Evolutionary conservation across 2,329 filamentous ascomycete species (phyloP).

Genomic region (Arthroderma uncinatum): DNA sequence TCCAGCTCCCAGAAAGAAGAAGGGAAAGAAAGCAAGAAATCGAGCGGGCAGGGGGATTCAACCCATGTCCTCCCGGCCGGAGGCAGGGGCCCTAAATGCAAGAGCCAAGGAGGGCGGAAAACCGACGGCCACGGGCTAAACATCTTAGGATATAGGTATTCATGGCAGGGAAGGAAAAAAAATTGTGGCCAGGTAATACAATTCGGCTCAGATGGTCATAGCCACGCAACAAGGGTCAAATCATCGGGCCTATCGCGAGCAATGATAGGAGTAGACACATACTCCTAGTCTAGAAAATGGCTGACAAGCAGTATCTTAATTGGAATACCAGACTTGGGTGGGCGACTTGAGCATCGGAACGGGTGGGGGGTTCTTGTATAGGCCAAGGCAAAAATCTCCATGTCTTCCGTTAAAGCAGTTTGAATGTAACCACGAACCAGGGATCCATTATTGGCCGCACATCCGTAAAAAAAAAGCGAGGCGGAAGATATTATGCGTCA

Average conservation of each 20-base stretch:
- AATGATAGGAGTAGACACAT: not conserved
- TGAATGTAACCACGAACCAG: not conserved
- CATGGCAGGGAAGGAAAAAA: not conserved
- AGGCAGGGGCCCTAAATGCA: not conserved
- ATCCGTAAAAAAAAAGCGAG: not conserved
- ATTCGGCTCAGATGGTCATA: not conserved
- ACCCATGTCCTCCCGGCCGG: slow-evolving; percentile 1
- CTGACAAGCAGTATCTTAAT: not conserved
- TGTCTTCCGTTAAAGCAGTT: not conserved
- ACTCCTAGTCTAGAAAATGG: too few species aligned
- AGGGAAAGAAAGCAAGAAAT: not conserved
- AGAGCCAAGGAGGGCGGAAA: slow-evolving; percentile 1
- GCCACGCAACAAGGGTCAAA: not conserved
- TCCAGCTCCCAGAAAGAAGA: not conserved
- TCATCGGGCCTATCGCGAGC: not conserved
- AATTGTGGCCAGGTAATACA: not conserved
- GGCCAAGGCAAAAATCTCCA: not conserved
- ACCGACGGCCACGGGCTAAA: not conserved
- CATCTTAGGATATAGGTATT: not conserved
- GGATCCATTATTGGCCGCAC: not conserved
- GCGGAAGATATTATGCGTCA: slow-evolving; percentile 4
- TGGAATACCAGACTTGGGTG: not conserved
- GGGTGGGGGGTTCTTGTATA: not conserved
- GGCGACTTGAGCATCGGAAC: not conserved
- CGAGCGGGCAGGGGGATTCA: not conserved